Evolutionary conservation across 2,329 filamentous ascomycete species (phyloP), one percentile per base, ranked within the genome.

Genomic region (Monosporascus ibericus): DNA sequence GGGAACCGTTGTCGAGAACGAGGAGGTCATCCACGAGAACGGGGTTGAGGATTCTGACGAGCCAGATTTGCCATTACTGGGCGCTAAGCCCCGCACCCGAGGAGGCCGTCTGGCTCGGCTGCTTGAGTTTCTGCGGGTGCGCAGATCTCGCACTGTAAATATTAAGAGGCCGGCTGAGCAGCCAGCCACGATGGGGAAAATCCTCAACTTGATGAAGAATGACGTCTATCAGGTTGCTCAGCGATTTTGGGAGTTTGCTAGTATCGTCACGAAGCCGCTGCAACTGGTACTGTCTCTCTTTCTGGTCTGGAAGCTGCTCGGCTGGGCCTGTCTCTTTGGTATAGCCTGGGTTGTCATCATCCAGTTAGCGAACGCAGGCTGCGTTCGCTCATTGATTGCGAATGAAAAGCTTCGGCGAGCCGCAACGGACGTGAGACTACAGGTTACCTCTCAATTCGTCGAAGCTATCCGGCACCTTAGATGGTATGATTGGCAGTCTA

Each of bases 201-300:
- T 96, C 49, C 79, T 96, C 55, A 96, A 95, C 61, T 71, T 96
- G 2, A 88, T 95, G 75, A 85, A 90, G 48, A 84, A 80, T 53
- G 89, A 94, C 65, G 88, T 87, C 0, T 94, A 92, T 63, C 87
- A 92, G 65, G 82, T 92, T 39, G 81, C 89, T 3, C 89, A 92
- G 63, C 75, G 88, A 44, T 94, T 96, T 61, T 96, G 91, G 91
- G 91, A 96, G 55, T 88, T 94, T 49, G 80, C 87, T 2, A 76
- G 76, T n/a, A 73, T 96, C 2, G 73, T 95, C 40, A 85, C 85
- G 3, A 88, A 87, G 55, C 91, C 91, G 0, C 69, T 94, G 17
- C 87, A 87, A 54, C 78, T 92, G n/a, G 63, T 90, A 2, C 74
- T 95, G 4, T 88, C 90, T 0, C 78, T 89, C 14, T 71, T 84